A percentile compares a stretch with the other conserved stretches of the same genome.
phyloP scores from a whole-genome alignment of 495 filamentous ascomycete genomes.

The Parathielavia appendiculata region DNA sequence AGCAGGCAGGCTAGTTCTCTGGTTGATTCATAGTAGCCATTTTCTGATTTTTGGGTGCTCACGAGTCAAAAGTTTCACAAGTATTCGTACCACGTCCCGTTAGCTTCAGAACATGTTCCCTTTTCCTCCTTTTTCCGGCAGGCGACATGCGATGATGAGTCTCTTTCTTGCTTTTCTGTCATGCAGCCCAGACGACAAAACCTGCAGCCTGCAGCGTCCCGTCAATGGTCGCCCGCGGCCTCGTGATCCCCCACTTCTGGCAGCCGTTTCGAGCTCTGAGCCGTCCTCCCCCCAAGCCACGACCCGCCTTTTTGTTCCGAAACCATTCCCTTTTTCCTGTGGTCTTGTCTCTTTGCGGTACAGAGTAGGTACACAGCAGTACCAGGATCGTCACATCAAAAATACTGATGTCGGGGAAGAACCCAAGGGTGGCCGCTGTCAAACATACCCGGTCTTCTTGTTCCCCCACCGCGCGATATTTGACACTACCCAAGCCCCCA shows the following conservation, averaged over 20 bases:
- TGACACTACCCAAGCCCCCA: no score
- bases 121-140: neutral
- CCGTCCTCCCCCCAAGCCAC: no score
- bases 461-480: no score
- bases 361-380: no score
- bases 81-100: neutral
- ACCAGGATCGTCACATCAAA: no score
- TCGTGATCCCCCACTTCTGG: neutral
- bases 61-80: neutral
- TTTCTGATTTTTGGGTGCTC: neutral
- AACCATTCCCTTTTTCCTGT: no score
- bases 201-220: neutral
- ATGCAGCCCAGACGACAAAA: neutral
- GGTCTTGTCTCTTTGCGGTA: no score
- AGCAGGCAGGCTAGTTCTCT: neutral
- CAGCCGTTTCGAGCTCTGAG: neutral
- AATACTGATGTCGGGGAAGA: no score
- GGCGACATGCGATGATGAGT: neutral
- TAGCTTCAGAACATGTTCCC: neutral
- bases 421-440: no score
- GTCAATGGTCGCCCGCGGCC: neutral
- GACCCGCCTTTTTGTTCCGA: no score
- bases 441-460: no score
- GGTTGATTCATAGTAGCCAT: neutral
- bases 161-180: neutral